Evolutionary conservation across 148 eudicot genomes (phyloP), one percentile per base, ranked within the genome.

Genomic region (Chenopodium quinoa): DNA sequence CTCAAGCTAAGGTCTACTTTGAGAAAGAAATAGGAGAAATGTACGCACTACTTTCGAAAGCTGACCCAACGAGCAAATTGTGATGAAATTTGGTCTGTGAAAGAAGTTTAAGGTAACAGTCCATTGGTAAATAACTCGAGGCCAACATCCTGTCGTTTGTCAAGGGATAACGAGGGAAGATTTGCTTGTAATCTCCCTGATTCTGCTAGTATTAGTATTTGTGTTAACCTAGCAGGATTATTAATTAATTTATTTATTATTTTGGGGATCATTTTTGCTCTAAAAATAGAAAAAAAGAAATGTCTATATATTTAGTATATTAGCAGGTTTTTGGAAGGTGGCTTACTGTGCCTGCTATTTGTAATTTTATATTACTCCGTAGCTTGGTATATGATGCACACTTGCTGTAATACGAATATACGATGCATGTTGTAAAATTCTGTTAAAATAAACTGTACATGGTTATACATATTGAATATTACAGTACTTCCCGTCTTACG

Each of bases 1-100:
- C 97, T 70, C 97, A 91, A 86, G 97, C 97, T 37, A 90, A 86
- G 86, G 91, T 86, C 74, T 92, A 92, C 87, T 92, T 91, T 77
- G 90, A 89, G 75, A 84, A 87, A 83, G 97, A 83, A 73, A 91
- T 92, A 81, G 85, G 85, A n/a, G 85, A 92, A 82, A 91, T 91
- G 92, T 92, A 92, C 46, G 79, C 87, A 0, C 89, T 86, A 75
- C 81, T 91, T 75, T 78, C 90, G 29, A 71, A 79, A 62, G 65
- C 76, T 16, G 97, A 92, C 29, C 84, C 90, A 16, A 76, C 83
- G 11, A 79, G 78, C 65, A 89, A 80, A 67, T 27, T 84, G 71
- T 80, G 85, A 87, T 89, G 25, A 19, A 47, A 13, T 47, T 25
- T 14, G 34, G 37, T 46, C 4, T 14, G n/a, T 70, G 60, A 60